Percentiles rank a stretch among this genome's conserved stretches.
phyloP scores from a whole-genome alignment of 768 basidiomycete species.

The Kwoniella dejecticola region DNA sequence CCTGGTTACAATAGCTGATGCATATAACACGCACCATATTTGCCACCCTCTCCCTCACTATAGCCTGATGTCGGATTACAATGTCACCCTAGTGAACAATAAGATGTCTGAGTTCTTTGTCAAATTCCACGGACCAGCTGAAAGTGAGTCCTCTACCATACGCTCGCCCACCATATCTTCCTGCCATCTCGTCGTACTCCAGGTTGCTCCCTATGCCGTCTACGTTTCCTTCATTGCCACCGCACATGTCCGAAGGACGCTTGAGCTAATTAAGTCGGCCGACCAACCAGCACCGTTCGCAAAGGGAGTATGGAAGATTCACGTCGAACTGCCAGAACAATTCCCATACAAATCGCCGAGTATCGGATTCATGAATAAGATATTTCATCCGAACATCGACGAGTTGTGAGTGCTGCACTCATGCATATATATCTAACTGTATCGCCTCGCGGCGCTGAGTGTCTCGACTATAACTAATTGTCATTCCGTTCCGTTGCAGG shows the following conservation, averaged over 20 bases:
- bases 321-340: conserved; percentile 96
- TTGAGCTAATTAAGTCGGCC: conserved; percentile 2
- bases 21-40: conserved; percentile 1
- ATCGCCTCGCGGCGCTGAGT: no score
- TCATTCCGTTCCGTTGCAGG: conserved; percentile 58
- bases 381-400: conserved; percentile 99
- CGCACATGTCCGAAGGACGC: not conserved
- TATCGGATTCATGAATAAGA: conserved; percentile 99
- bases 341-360: conserved; percentile 99
- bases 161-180: not conserved
- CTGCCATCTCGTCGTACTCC: not conserved
- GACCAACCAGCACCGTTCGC: conserved; percentile 77
- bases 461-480: conserved; percentile 10
- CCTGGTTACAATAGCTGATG: conserved; percentile 1
- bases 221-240: not conserved
- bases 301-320: conserved; percentile 99
- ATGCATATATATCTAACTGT: no score
- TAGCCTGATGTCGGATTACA: conserved; percentile 98
- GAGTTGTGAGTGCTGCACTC: conserved; percentile 73
- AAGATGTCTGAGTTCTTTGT: conserved; percentile 99
- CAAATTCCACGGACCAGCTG: conserved; percentile 86
- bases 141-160: conserved; percentile 68
- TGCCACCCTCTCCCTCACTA: conserved; percentile 13
- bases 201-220: not conserved
- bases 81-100: conserved; percentile 95